Evolutionary conservation across 768 basidiomycete genomes (phyloP).

Genomic region (Kwoniella botswanensis): DNA sequence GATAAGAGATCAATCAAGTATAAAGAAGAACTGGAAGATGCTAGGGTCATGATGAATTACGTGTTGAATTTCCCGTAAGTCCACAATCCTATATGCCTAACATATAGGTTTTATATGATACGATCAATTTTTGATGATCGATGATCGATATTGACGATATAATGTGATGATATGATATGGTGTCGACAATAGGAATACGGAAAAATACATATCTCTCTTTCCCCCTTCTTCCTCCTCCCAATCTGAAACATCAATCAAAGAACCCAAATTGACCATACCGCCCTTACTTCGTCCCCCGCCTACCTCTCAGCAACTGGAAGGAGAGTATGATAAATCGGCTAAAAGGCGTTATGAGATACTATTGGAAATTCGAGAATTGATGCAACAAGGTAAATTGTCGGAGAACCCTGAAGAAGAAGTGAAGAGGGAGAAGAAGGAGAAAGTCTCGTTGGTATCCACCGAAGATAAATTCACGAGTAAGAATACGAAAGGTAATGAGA

Average conservation of each 20-base stretch:
- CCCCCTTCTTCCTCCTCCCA: conserved; percentile 59
- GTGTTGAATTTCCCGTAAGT: conserved; percentile 67
- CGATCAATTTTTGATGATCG: neutral
- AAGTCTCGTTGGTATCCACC: neutral
- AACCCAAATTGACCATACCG: conserved; percentile 27
- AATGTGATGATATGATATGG: neutral
- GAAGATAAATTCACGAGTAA: conserved; percentile 17
- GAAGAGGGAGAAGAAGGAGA: conserved; percentile 29
- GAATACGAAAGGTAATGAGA: conserved; percentile 2
- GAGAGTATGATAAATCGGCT: neutral
- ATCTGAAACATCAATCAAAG: neutral
- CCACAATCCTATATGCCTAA: neutral
- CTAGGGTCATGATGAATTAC: conserved; percentile 90
- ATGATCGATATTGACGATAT: conserved; percentile 16
- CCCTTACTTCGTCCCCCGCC: conserved; percentile 13
- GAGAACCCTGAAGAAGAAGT: conserved; percentile 36
- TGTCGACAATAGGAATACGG: conserved; percentile 64
- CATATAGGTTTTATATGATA: neutral
- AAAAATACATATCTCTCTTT: conserved; percentile 89
- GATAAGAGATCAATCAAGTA: conserved; percentile 64
- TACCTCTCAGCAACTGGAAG: conserved; percentile 5
- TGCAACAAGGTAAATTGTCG: conserved; percentile 35
- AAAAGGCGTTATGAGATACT: conserved; percentile 40
- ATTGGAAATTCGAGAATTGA: conserved; percentile 35
- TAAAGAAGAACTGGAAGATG: conserved; percentile 64